Percentiles rank a stretch among this genome's conserved stretches.
Evolutionary conservation across 352 stramenopile species (phyloP).

Genomic region (Phytophthora agathidicida): DNA sequence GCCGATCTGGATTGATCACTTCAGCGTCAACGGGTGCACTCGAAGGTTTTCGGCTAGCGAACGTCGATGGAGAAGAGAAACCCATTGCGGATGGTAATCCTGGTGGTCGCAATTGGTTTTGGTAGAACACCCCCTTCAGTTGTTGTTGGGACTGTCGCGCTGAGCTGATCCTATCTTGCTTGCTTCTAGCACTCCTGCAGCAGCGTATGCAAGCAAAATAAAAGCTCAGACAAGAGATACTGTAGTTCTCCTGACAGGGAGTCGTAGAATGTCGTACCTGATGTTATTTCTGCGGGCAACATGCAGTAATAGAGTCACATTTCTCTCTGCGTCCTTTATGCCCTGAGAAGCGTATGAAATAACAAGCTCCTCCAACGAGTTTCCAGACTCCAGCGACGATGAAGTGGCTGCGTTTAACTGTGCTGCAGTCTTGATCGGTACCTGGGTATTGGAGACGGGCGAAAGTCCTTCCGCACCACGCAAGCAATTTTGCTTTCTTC

Average conservation of each 20-base stretch:
- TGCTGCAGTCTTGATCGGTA: not conserved
- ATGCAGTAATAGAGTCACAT: conserved; percentile 2
- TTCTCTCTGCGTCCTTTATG: conserved; percentile 19
- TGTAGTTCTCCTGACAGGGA: not conserved
- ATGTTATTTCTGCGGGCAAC: conserved; percentile 4
- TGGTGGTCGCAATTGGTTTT: conserved; percentile 22
- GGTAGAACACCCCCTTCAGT: conserved; percentile 34
- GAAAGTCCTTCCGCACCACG: not conserved
- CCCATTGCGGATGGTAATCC: conserved; percentile 14
- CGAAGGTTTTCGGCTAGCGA: conserved; percentile 11
- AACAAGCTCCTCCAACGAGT: conserved; percentile 12
- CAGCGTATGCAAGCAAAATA: conserved; percentile 1
- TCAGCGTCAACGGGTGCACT: not conserved
- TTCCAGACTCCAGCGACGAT: not conserved
- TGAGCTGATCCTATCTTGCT: not conserved
- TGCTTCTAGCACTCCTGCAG: not conserved
- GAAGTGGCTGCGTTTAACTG: not conserved
- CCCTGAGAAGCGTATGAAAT: conserved; percentile 4
- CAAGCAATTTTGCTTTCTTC: not conserved
- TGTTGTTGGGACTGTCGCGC: conserved; percentile 1
- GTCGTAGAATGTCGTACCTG: conserved; percentile 10
- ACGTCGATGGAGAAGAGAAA: conserved; percentile 1
- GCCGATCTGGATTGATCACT: conserved; percentile 1
- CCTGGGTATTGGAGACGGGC: not conserved
- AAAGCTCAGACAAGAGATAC: not conserved